Evolutionary conservation across 257 asterid species (phyloP).

Genomic region (Solanum corneliomulleri): DNA sequence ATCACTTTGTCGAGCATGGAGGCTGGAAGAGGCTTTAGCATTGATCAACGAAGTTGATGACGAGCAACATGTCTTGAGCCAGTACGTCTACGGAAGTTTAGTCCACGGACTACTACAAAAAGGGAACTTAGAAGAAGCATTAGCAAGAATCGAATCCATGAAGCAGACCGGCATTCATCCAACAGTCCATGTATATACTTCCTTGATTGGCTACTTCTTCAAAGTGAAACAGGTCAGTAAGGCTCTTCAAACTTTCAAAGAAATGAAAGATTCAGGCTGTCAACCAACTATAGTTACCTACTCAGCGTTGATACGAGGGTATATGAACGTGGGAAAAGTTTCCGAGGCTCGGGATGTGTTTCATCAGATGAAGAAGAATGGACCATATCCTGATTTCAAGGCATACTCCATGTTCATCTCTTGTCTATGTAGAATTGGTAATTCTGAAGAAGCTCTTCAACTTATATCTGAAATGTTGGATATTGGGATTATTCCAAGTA

Average conservation of each 20-base stretch:
- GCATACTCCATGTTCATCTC: slow-evolving; percentile 65
- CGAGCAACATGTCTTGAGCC: slow-evolving; percentile 32
- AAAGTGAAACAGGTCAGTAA: slow-evolving; percentile 30
- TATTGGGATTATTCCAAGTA: slow-evolving; percentile 60
- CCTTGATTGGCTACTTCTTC: slow-evolving; percentile 52
- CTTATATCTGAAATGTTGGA: slow-evolving; percentile 56
- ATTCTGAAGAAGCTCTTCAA: slow-evolving; percentile 62
- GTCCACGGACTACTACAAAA: slow-evolving; percentile 48
- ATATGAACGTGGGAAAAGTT: slow-evolving; percentile 45
- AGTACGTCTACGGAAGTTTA: slow-evolving; percentile 67
- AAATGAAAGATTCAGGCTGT: slow-evolving; percentile 51
- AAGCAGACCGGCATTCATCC: slow-evolving; percentile 41
- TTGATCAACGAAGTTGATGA: slow-evolving; percentile 37
- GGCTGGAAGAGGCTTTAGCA: slow-evolving; percentile 53
- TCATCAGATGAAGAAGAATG: slow-evolving; percentile 29
- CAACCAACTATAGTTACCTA: slow-evolving; percentile 65
- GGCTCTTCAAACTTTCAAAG: slow-evolving; percentile 47
- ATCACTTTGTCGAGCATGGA: slow-evolving; percentile 71
- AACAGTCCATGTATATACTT: slow-evolving; percentile 65
- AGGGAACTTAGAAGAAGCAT: slow-evolving; percentile 52
- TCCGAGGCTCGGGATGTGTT: slow-evolving; percentile 55
- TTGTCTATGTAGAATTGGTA: slow-evolving; percentile 53
- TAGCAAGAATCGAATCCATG: slow-evolving; percentile 54
- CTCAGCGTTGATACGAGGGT: slow-evolving; percentile 66
- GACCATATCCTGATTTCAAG: slow-evolving; percentile 72